Percentiles rank a stretch among this genome's conserved stretches.
Evolutionary conservation across 441 rosid genomes (phyloP).

Genomic region (Kokia cookei): DNA sequence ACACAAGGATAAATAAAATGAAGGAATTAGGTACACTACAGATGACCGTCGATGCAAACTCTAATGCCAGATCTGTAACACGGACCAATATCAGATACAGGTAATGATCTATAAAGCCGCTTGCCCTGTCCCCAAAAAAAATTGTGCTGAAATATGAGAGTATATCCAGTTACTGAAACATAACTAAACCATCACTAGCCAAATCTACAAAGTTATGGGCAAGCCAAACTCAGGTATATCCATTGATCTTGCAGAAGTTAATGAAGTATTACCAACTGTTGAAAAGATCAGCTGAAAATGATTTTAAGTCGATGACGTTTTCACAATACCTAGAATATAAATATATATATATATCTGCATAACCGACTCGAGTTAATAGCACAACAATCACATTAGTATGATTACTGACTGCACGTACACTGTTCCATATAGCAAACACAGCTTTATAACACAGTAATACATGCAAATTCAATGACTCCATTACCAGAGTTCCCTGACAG

Average conservation of each 20-base stretch:
- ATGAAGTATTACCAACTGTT: neutral
- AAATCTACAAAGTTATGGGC: neutral
- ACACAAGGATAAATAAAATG: neutral
- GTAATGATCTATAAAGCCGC: neutral
- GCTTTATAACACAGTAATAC: neutral
- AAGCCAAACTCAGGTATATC: neutral
- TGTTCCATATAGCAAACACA: neutral
- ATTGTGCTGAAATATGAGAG: neutral
- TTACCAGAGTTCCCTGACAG: neutral
- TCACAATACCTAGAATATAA: neutral
- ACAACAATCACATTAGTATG: neutral
- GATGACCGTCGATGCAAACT: neutral
- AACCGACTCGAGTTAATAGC: neutral
- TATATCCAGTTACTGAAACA: neutral
- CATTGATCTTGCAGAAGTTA: neutral
- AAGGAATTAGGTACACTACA: neutral
- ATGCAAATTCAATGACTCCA: neutral
- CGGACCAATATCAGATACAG: neutral
- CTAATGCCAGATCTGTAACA: neutral
- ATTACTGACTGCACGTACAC: neutral
- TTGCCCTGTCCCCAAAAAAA: neutral
- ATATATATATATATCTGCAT: neutral
- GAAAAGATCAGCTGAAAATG: neutral
- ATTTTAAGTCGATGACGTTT: no score
- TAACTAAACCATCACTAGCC: neutral